Evolutionary conservation across 352 stramenopile species (phyloP).

Genomic region (Pythium brassicae): DNA sequence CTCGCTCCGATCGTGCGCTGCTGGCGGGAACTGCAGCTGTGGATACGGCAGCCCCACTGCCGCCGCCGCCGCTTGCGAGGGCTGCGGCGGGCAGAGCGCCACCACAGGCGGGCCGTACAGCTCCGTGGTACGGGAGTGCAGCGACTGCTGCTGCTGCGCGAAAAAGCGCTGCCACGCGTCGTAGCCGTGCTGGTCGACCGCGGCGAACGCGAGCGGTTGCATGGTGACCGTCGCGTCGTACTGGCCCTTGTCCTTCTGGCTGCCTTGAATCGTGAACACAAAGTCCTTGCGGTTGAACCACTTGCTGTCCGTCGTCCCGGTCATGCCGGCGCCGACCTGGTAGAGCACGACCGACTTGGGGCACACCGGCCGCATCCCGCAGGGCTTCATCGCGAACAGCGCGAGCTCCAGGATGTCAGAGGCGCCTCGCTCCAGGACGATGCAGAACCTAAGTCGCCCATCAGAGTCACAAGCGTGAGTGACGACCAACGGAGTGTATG

Average conservation of each 20-base stretch:
- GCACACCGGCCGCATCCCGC: slow-evolving; percentile 37
- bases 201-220: slow-evolving; percentile 55
- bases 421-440: slow-evolving; percentile 63
- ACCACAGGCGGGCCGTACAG: slow-evolving; percentile 5
- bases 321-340: slow-evolving; percentile 44
- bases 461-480: not conserved
- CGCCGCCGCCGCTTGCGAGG: not conserved
- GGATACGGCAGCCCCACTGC: not conserved
- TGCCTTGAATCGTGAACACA: slow-evolving; percentile 46
- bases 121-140: slow-evolving; percentile 5
- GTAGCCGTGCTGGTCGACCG: slow-evolving; percentile 34
- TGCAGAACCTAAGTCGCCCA: slow-evolving; percentile 30
- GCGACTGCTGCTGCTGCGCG: slow-evolving; percentile 36
- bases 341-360: slow-evolving; percentile 60
- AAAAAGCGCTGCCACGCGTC: slow-evolving; percentile 66
- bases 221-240: slow-evolving; percentile 27
- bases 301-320: slow-evolving; percentile 37
- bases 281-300: slow-evolving; percentile 75
- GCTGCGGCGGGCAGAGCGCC: not conserved
- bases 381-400: slow-evolving; percentile 54
- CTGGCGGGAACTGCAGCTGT: not conserved
- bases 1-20: slow-evolving; percentile 1
- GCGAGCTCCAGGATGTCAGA: slow-evolving; percentile 64
- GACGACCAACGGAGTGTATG: not conserved
- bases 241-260: slow-evolving; percentile 26